A percentile compares a stretch with the other conserved stretches of the same genome.
These are phyloP conservation scores for Didymellaceae sp. DNA, from an alignment of 2,329 filamentous ascomycete genomes.

Conservation along the genomic window DNA sequence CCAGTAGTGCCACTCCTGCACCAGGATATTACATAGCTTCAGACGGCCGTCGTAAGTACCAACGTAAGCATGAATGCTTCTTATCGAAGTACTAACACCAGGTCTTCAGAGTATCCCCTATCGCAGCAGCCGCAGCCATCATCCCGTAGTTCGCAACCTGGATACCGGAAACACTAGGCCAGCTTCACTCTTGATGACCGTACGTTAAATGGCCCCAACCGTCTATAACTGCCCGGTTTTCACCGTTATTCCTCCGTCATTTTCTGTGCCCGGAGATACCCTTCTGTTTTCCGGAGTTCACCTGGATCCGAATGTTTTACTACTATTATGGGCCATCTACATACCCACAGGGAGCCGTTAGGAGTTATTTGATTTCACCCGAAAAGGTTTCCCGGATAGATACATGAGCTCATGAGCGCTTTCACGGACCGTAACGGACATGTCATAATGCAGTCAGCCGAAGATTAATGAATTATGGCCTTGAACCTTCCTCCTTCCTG, in stretches of 20 bases:
- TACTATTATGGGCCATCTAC: slow-evolving; percentile 37
- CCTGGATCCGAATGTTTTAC: slow-evolving; percentile 40
- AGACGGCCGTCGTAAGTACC: slow-evolving; percentile 47
- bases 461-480: slow-evolving; percentile 19
- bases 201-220: slow-evolving; percentile 9
- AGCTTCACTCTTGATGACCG: slow-evolving; percentile 3
- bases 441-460: slow-evolving; percentile 17
- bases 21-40: slow-evolving; percentile 49
- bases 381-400: slow-evolving; percentile 36
- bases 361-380: slow-evolving; percentile 31
- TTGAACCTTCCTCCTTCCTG: slow-evolving; percentile 5
- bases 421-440: slow-evolving; percentile 9
- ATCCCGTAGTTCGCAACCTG: slow-evolving; percentile 33
- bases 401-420: slow-evolving; percentile 13
- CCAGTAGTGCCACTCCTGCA: slow-evolving; percentile 39
- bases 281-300: slow-evolving; percentile 41
- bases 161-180: slow-evolving; percentile 26
- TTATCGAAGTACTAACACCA: slow-evolving; percentile 25
- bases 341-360: slow-evolving; percentile 31
- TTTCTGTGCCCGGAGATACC: slow-evolving; percentile 46
- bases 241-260: slow-evolving; percentile 39
- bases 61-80: not conserved
- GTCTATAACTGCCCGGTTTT: slow-evolving; percentile 34
- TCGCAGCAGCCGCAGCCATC: slow-evolving; percentile 35
- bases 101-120: slow-evolving; percentile 41